Evolutionary conservation across 768 basidiomycete species (phyloP).

Genomic region (Termitomyces sp.): DNA sequence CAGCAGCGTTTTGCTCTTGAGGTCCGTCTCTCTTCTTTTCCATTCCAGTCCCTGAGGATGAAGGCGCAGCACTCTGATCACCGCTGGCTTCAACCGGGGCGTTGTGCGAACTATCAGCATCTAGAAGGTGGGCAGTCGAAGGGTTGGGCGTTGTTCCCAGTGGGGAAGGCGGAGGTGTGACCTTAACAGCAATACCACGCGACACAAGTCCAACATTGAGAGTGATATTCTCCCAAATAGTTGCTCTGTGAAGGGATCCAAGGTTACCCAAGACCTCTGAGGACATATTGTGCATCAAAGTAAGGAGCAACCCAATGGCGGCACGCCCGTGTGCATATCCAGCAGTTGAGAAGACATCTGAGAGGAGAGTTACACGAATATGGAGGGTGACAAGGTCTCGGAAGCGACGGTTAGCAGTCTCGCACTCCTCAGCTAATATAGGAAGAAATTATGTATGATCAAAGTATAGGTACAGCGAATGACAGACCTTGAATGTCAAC

Average conservation of each 20-base stretch:
- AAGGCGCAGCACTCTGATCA: background rate
- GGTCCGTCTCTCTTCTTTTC: slow-evolving; percentile 38
- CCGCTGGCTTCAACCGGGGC: slow-evolving; percentile 19
- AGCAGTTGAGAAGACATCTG: slow-evolving; percentile 82
- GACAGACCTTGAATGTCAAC: slow-evolving; percentile 48
- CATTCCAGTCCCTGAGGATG: background rate
- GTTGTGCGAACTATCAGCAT: slow-evolving; percentile 24
- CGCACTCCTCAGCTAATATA: slow-evolving; percentile 37
- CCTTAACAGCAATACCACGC: slow-evolving; percentile 48
- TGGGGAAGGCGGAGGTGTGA: slow-evolving; percentile 39
- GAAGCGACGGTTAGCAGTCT: slow-evolving; percentile 58
- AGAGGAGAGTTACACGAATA: slow-evolving; percentile 75
- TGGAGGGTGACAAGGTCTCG: slow-evolving; percentile 70
- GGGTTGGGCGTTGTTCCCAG: slow-evolving; percentile 42
- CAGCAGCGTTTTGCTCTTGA: slow-evolving; percentile 63
- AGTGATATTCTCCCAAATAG: slow-evolving; percentile 83
- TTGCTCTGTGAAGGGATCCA: slow-evolving; percentile 76
- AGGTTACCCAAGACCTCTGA: slow-evolving; percentile 64
- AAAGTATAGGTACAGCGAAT: background rate
- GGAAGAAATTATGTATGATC: slow-evolving; percentile 8
- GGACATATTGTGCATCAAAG: slow-evolving; percentile 60
- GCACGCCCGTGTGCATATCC: slow-evolving; percentile 79
- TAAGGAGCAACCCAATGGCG: slow-evolving; percentile 69
- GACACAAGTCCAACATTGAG: slow-evolving; percentile 56
- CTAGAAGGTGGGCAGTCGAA: slow-evolving; percentile 35